Evolutionary conservation across 2,329 filamentous ascomycete species (phyloP), one percentile per base, ranked within the genome.

Genomic region (Teratosphaeriaceae sp.): DNA sequence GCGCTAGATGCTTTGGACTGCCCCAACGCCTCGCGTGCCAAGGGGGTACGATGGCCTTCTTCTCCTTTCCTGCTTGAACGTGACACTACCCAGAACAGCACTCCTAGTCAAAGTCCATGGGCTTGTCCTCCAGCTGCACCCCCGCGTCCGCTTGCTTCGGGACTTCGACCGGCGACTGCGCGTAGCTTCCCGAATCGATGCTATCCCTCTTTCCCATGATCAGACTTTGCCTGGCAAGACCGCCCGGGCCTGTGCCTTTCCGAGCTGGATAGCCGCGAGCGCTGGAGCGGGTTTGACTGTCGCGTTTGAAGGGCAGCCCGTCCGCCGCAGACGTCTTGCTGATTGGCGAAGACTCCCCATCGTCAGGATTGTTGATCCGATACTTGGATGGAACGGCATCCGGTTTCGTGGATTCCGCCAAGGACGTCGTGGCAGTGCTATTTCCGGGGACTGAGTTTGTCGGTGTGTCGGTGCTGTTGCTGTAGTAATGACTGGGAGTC

Each of bases 71-170:
- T n/a, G n/a, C n/a, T n/a, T n/a, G n/a, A n/a, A n/a, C n/a, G n/a
- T n/a, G n/a, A n/a, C n/a, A n/a, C n/a, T n/a, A n/a, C n/a, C n/a
- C n/a, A n/a, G n/a, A n/a, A n/a, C n/a, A n/a, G n/a, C 47, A 57
- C 46, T 53, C 55, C 57, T 59, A 85, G 65, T 86, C 82, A 65
- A 61, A 62, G 45, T 87, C 82, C 81, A 88, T 86, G n/a, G 84
- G 80, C 65, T 78, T 81, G 62, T 88, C 84, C 57, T 79, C 79
- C 57, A 88, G 69, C 52, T 80, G 82, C 31, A 88, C 82, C 5
- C 81, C 78, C 64, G 49, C 67, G 64, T 46, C 62, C 61, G 50
- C 69, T 65, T 45, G 60, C 38, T 49, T 47, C 13, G 42, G 38
- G 12, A 39, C 45, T 12, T 51, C 54, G 12, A 52, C 45, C 2